Percentiles rank a stretch among this genome's conserved stretches.
Conservation (phyloP, 805 yeast genomes). For the Wickerhamomyces bovis region DNA sequence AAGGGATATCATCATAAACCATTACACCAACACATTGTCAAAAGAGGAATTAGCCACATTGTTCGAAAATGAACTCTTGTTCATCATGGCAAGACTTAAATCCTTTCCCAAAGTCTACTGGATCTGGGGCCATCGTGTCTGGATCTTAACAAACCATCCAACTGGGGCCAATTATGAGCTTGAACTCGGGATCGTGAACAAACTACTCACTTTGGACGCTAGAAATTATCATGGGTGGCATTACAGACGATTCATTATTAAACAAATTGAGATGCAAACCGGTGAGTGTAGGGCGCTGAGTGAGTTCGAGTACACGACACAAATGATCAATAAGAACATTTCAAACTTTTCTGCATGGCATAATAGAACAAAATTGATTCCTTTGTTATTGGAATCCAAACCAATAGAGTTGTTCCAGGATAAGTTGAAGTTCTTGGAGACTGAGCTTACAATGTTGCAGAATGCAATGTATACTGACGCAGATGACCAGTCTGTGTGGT, state of each 20-base stretch:
- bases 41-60: conserved; percentile 23
- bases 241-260: conserved; percentile 70
- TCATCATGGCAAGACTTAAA: conserved; percentile 53
- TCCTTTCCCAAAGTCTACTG: conserved; percentile 86
- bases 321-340: conserved; percentile 73
- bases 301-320: conserved; percentile 75
- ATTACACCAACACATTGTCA: conserved; percentile 11
- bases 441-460: conserved; percentile 64
- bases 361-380: conserved; percentile 68
- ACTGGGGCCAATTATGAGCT: conserved; percentile 51
- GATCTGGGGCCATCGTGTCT: conserved; percentile 91
- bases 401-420: conserved; percentile 25
- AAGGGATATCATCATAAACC: conserved; percentile 51
- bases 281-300: conserved; percentile 27
- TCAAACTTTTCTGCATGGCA: conserved; percentile 97
- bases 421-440: conserved; percentile 31
- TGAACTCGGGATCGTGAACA: conserved; percentile 66
- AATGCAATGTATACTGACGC: conserved; percentile 91
- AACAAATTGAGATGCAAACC: conserved; percentile 24
- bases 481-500: conserved; percentile 91
- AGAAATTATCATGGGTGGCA: conserved; percentile 97
- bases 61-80: conserved; percentile 52
- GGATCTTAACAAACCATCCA: conserved; percentile 60
- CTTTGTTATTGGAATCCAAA: conserved; percentile 35
- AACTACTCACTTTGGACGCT: conserved; percentile 63